phyloP scores from a whole-genome alignment of 805 yeast species.

The Komagataella populi region DNA sequence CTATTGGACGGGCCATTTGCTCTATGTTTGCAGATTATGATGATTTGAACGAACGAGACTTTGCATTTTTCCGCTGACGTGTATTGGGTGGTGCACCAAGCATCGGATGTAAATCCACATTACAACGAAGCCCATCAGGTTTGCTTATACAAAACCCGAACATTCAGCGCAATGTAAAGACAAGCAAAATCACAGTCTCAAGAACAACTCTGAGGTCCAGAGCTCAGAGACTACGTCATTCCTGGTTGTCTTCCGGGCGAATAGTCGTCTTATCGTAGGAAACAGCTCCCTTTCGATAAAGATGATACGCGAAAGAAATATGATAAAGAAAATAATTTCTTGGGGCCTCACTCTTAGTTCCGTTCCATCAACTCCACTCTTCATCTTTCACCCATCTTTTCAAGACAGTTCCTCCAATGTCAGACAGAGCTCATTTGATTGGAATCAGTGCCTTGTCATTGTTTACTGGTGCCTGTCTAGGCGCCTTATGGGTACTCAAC shows the following conservation, averaged over 20 bases:
- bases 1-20: slow-evolving; percentile 61
- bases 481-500: slow-evolving; percentile 8
- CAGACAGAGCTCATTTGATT: neutral
- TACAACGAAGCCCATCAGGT: neutral
- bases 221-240: no score
- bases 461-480: slow-evolving; percentile 16
- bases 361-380: neutral
- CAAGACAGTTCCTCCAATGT: neutral
- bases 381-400: neutral
- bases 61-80: neutral
- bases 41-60: neutral
- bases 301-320: neutral
- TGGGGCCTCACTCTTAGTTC: neutral
- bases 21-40: neutral
- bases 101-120: neutral
- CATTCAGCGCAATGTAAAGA: neutral
- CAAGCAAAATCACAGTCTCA: no score
- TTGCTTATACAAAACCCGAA: neutral
- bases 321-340: neutral
- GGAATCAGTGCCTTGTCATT: slow-evolving; percentile 10
- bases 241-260: no score
- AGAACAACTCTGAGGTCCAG: no score
- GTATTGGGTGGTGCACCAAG: neutral
- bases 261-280: neutral
- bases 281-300: neutral